Conservation (phyloP, 2,329 filamentous ascomycete species). For the Pleurostoma richardsiae region DNA sequence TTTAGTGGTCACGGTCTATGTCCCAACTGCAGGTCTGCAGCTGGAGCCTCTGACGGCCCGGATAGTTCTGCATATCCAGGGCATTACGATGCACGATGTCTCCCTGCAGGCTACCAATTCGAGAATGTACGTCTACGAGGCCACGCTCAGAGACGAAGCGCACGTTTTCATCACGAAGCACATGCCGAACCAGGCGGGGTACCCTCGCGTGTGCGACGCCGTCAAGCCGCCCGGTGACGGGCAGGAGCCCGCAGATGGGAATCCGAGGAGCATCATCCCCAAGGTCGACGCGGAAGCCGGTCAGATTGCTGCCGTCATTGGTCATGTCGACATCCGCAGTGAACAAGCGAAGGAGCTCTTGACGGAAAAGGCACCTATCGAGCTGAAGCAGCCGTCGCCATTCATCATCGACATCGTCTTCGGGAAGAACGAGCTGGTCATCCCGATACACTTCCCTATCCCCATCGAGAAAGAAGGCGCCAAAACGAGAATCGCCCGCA, state of each 20-base stretch:
- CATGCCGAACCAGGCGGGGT: conserved; percentile 24
- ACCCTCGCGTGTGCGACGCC: conserved; percentile 9
- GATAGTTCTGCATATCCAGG: no score
- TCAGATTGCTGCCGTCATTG: conserved; percentile 24
- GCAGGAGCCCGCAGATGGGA: no score
- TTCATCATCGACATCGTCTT: conserved; percentile 36
- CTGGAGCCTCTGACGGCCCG: conserved; percentile 15
- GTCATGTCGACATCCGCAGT: conserved; percentile 30
- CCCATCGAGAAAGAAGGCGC: conserved; percentile 27
- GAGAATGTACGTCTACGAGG: conserved; percentile 23
- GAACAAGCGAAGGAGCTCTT: conserved; percentile 28
- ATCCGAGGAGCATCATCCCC: conserved; percentile 8
- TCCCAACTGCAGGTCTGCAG: conserved; percentile 27
- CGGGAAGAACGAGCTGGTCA: conserved; percentile 20
- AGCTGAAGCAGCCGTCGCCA: conserved; percentile 29
- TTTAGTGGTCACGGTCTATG: conserved; percentile 35
- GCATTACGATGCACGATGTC: no score
- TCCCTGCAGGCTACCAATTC: no score
- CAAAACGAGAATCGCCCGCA: conserved; percentile 35
- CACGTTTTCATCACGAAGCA: conserved; percentile 30
- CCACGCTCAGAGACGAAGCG: conserved; percentile 18
- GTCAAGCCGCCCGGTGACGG: no score
- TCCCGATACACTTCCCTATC: conserved; percentile 30
- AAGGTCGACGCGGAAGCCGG: conserved; percentile 5
- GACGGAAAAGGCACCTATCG: conserved; percentile 26